Percentiles rank a stretch among this genome's conserved stretches.
phyloP scores from a whole-genome alignment of 73 alveolate species.

The Vitrella brassicaformis region DNA sequence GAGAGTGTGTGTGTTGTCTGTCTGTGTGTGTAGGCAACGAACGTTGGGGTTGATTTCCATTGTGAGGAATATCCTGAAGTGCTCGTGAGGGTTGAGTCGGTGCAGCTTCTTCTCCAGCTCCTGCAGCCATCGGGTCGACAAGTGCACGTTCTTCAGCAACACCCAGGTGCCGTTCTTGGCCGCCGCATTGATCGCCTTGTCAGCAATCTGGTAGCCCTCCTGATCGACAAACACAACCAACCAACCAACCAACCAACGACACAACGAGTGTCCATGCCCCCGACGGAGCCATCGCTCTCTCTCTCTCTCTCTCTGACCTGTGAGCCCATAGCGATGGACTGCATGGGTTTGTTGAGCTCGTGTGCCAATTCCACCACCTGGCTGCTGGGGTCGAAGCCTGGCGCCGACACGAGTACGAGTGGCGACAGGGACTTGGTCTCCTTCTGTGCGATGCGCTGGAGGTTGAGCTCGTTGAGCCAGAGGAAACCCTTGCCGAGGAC shows the following conservation, averaged over 20 bases:
- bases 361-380: slow-evolving; percentile 31
- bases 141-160: slow-evolving; percentile 88
- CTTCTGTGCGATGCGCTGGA: slow-evolving; percentile 44
- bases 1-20: too few species aligned
- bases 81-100: slow-evolving; percentile 79
- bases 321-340: slow-evolving; percentile 94
- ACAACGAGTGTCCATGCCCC: not conserved
- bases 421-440: slow-evolving; percentile 36
- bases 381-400: slow-evolving; percentile 51
- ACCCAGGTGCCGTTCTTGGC: slow-evolving; percentile 75
- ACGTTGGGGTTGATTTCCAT: slow-evolving; percentile 98
- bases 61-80: slow-evolving; percentile 95
- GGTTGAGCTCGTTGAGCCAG: slow-evolving; percentile 51
- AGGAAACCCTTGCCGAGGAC: slow-evolving; percentile 51
- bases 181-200: slow-evolving; percentile 66
- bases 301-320: slow-evolving; percentile 20
- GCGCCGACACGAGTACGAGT: slow-evolving; percentile 46
- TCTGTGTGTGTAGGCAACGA: too few species aligned
- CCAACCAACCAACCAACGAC: not conserved
- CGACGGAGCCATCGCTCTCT: too few species aligned
- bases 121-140: slow-evolving; percentile 88
- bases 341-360: slow-evolving; percentile 20
- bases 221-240: slow-evolving; percentile 24
- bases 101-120: slow-evolving; percentile 92
- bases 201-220: slow-evolving; percentile 89